Evolutionary conservation across 768 basidiomycete species (phyloP), one percentile per base, ranked within the genome.

Genomic region (Paxillus ammoniavirescens): DNA sequence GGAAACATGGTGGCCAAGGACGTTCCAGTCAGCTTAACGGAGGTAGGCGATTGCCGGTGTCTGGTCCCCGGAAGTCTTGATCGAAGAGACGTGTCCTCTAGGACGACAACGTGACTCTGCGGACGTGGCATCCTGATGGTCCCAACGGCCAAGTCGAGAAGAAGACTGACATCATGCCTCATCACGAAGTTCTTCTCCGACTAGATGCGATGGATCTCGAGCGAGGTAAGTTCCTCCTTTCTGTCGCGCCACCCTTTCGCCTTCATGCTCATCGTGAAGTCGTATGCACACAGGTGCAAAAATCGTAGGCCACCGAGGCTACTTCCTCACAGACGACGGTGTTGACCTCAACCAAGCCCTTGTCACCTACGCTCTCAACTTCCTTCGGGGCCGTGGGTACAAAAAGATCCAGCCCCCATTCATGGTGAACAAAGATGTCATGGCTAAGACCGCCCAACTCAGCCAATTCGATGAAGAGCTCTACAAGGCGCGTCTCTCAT

Each of bases 391-490:
- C 49, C 80, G 78, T 28, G 85, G 82, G 1, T 98, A 91, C 82
- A 96, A 86, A 75, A 98, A 96, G 74, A 83, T 98, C 47, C 93
- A 95, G 69, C 91, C 95, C 3, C 97, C 97, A 0, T 99, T 97
- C 77, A 87, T 99, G 79, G 98, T 99, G 89, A 93, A 93, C 78
- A 95, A 93, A 72, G 91, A 95, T 21, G 81, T 90, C 63, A 99
- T 99, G 97, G 84, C 83, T 53, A 96, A 97, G 77, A 98, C 97
- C 0, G 97, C 97, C 2, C 97, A 99, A 67, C 83, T 99, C 18
- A 91, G 93, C 61, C 93, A 98, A 71, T 99, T 98, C 63, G 97
- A 99, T 67, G 97, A 99, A 72, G 95, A 97, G 64, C 77, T 99
- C 14, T 99, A 98, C 83, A 98, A 98, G 80, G 91, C 85, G 44